Base-by-base conservation (phyloP, 768 basidiomycete species). In the Mycena filopes region DNA sequence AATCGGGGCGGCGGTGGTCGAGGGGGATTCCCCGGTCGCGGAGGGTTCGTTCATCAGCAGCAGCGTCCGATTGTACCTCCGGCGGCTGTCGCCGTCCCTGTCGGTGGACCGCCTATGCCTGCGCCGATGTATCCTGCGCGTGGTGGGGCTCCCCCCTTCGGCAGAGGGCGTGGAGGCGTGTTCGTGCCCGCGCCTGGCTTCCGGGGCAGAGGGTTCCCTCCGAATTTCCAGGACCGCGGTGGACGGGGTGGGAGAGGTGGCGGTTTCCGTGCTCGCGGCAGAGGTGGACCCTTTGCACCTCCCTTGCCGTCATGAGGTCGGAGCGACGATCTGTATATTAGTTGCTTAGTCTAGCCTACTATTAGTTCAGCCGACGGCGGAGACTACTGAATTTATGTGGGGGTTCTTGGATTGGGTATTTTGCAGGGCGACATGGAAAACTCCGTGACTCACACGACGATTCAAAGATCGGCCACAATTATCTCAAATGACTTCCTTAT, bases 1-100 rank as follows among this genome's bases (percentile, higher is more conserved):
- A 89, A 90, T 74, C 82, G 86, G 56, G 83, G 81, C 4, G 79
- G 79, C 7, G 64, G 54, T 21, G 49, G 49, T 29, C 41, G 60
- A 23, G 43, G 65, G 5, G 65, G 60, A 10, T 67, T 50, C 55
- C 36, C 29, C 26, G 41, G 56, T 28, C 42, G 55, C 40, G 63
- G 55, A 49, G 58, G 54, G n/a, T 51, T 60, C 51, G 51, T 66
- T 7, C 50, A 65, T 21, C 63, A 25, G 5, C 61, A 38, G 31
- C 60, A 46, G 26, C 55, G 36, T 25, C 53, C 50, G 8, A 42
- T 29, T 26, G 31, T 33, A 4, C 18, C 41, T n/a, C 31, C 56
- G 7, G 64, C 23, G 11, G 48, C 62, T 16, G 48, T 36, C 36
- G 36, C 36, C 36, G 36, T 55, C 23, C 20, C 36, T 8, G 62